Percentiles rank a stretch among this genome's conserved stretches.
These are phyloP conservation scores for Ramichloridium luteum DNA, from an alignment of 2,329 filamentous ascomycete genomes.

Conservation along the genomic window DNA sequence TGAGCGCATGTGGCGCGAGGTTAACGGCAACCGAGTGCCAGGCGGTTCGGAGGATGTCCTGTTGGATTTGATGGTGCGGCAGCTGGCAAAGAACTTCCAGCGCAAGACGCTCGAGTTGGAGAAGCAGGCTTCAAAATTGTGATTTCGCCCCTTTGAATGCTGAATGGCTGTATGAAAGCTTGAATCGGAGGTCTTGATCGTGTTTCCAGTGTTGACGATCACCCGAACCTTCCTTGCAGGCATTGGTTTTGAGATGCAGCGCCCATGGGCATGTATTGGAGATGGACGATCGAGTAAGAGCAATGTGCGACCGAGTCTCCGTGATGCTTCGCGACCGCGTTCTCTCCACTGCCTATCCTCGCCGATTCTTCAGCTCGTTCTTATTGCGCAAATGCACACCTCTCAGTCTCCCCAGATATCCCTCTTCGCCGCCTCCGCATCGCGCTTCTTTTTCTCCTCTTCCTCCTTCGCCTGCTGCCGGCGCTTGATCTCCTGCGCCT, in stretches of 20 bases:
- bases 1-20: constrained; percentile 44
- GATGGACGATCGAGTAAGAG: too few species aligned
- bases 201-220: too few species aligned
- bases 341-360: too few species aligned
- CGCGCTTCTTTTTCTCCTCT: constrained; percentile 50
- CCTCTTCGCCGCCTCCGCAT: constrained; percentile 60
- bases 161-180: too few species aligned
- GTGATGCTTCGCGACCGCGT: too few species aligned
- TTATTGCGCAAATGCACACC: too few species aligned
- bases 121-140: too few species aligned
- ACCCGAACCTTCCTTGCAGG: too few species aligned
- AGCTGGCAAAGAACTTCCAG: constrained; percentile 58
- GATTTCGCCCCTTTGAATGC: not conserved
- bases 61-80: constrained; percentile 55
- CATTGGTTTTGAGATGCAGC: too few species aligned
- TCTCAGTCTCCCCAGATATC: constrained; percentile 71
- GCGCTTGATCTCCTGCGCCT: constrained; percentile 72
- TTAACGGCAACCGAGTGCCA: constrained; percentile 21
- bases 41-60: constrained; percentile 64
- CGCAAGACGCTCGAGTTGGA: constrained; percentile 44
- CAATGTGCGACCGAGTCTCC: too few species aligned
- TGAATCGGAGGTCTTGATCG: constrained; percentile 6
- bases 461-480: constrained; percentile 60
- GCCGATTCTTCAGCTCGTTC: too few species aligned
- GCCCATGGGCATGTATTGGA: too few species aligned